Evolutionary conservation across 1,284 basidiomycete species (phyloP).

Genomic region (Papiliotrema fonsecae): DNA sequence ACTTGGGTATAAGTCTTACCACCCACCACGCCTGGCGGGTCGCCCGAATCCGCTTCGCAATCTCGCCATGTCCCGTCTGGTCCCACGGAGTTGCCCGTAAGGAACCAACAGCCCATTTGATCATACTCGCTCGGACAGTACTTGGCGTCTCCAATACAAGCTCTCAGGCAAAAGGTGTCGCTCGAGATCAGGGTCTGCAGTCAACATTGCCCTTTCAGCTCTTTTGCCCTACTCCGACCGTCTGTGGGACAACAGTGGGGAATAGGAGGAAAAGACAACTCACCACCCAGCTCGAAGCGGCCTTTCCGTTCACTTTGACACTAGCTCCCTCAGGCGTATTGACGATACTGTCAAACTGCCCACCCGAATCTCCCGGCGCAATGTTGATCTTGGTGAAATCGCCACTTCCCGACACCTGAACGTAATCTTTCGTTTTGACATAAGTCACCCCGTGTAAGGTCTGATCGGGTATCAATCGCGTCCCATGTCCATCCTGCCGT

Average conservation of each 20-base stretch:
- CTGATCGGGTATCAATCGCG: conserved; percentile 31
- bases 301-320: conserved; percentile 14
- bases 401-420: conserved; percentile 37
- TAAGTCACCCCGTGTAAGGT: conserved; percentile 36
- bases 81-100: conserved; percentile 25
- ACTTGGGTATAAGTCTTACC: conserved; percentile 22
- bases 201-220: background rate
- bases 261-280: conserved; percentile 12
- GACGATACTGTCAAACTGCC: conserved; percentile 26
- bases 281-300: conserved; percentile 30
- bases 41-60: conserved; percentile 28
- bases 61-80: conserved; percentile 27
- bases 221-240: background rate
- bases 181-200: conserved; percentile 30
- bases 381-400: conserved; percentile 39
- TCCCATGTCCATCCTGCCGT: conserved; percentile 17
- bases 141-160: conserved; percentile 29
- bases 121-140: conserved; percentile 31
- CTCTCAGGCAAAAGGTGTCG: conserved; percentile 31
- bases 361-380: conserved; percentile 28
- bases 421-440: conserved; percentile 28
- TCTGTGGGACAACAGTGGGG: too few species aligned
- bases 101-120: conserved; percentile 33
- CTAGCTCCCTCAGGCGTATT: conserved; percentile 24
- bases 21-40: conserved; percentile 25